Evolutionary conservation across 495 filamentous ascomycete genomes (phyloP), one percentile per base, ranked within the genome.

Genomic region (Aspergillus ellipticus): DNA sequence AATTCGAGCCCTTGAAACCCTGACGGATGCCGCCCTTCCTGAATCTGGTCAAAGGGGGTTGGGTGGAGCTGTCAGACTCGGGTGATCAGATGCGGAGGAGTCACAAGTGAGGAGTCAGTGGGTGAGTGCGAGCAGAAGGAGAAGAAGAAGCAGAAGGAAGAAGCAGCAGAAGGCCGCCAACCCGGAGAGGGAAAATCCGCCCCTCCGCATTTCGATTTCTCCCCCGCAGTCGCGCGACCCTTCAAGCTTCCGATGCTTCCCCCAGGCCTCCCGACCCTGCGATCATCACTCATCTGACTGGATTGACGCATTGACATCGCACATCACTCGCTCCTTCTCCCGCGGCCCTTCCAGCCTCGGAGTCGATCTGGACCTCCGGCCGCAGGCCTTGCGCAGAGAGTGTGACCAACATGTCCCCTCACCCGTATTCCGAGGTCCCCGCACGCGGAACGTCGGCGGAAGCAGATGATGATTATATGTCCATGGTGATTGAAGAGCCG

Each of bases 391-490:
- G 15, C n/a, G 5, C 17, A 42, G 17, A 20, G 9, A 3, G 24
- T 28, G 24, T 28, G n/a, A 28, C 43, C 11, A 16, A 15, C 22
- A 58, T 58, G 56, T 8, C 21, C 31, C 26, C 24, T 26, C 28
- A 33, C 58, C 51, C 58, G 29, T 35, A 39, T 20, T 28, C 35
- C 49, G 51, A 53, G 17, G 46, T 21, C 63, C 57, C 52, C 55
- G 55, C 60, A 61, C 41, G 20, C 21, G 24, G 19, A 20, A 53
- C 6, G 41, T 15, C 21, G 6, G 49, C 49, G 16, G 31, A 33
- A 28, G 24, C 24, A 20, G 79, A 83, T 59, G 84, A 86, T 8
- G 84, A 87, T 62, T 87, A 86, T 65, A 84, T 87, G 78, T 79
- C 77, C 29, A 86, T 86, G 83, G 60, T 78, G 2, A 79, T 87